Percentiles rank a stretch among this genome's conserved stretches.
Conservation (phyloP, 441 rosid genomes). For the Kokia cookei region DNA sequence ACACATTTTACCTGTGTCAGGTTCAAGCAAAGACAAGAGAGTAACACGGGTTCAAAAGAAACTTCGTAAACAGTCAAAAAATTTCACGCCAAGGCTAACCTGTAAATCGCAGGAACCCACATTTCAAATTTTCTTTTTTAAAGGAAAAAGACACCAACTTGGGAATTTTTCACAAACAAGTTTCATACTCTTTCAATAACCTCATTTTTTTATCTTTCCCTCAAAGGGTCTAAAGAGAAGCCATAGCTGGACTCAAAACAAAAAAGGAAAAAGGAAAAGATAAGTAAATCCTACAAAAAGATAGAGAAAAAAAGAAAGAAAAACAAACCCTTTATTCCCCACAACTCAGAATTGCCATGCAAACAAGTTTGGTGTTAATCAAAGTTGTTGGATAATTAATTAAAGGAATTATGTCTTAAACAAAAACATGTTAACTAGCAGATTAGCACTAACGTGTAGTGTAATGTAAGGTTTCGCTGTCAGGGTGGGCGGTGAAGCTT, state of each 20-base stretch:
- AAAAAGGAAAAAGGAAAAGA: conserved; percentile 10
- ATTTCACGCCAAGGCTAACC: conserved; percentile 7
- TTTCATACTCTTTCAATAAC: not conserved
- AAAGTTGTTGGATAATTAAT: not conserved
- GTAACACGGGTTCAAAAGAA: conserved; percentile 20
- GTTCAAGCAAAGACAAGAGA: conserved; percentile 27
- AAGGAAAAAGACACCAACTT: not conserved
- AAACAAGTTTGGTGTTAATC: not conserved
- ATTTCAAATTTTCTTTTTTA: conserved; percentile 1
- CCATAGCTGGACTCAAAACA: not conserved
- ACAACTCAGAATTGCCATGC: not conserved
- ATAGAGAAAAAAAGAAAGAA: conserved; percentile 6
- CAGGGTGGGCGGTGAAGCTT: conserved; percentile 33
- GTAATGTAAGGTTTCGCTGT: conserved; percentile 27
- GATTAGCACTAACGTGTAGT: conserved; percentile 6
- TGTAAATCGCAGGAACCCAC: conserved; percentile 25
- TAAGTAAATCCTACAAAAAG: conserved; percentile 18
- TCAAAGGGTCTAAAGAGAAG: conserved; percentile 6
- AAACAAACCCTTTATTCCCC: conserved; percentile 35
- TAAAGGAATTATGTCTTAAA: not conserved
- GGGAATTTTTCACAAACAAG: not conserved
- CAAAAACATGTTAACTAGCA: not conserved
- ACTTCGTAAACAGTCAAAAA: conserved; percentile 2
- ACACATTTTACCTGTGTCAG: conserved; percentile 5
- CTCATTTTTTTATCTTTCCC: not conserved